Evolutionary conservation across 805 yeast species (phyloP), one percentile per base, ranked within the genome.

Genomic region (Yarrowia yakushimensis): DNA sequence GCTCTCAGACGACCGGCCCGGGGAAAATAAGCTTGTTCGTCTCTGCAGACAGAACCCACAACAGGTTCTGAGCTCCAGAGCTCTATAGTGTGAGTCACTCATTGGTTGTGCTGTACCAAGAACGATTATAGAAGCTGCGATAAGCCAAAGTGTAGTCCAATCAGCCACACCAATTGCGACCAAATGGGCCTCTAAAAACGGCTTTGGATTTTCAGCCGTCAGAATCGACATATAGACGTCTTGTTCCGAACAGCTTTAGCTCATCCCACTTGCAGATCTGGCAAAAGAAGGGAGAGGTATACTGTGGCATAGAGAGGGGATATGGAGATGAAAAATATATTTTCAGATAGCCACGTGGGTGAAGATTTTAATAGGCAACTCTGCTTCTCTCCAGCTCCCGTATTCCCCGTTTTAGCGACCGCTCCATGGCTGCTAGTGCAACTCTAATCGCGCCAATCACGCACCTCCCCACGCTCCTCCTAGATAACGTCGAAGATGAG

Each of bases 1-100:
- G 12, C 25, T 45, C 52, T 45, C 52, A 30, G 52, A 30, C 52
- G 52, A 45, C 52, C 52, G 52, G 52, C 36, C 52, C 52, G 52
- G 27, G 52, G 52, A 30, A 45, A 45, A 45, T 30, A 45, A 45
- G 36, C 52, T 45, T 30, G 31, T 43, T 41, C 12, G 15, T 15
- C 2, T 12, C 4, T 41, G 20, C 27, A 25, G 8, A 25, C 27
- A 25, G 8, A 8, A 3, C n/a, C 12, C 18, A 11, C 15, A 4
- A 37, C 9, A 37, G 20, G 20, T 20, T 11, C 12, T 4, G 11
- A 27, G 30, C 10, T 7, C 31, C 10, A 30, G 31, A 30, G 10
- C 3, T 30, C 13, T 25, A 25, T 25, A n/a, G n/a, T n/a, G n/a
- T n/a, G n/a, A n/a, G n/a, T n/a, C n/a, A n/a, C n/a, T n/a, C n/a